These are phyloP conservation scores for Phytophthora macrochlamydospora DNA, from an alignment of 352 stramenopile species.

Conservation along the genomic window DNA sequence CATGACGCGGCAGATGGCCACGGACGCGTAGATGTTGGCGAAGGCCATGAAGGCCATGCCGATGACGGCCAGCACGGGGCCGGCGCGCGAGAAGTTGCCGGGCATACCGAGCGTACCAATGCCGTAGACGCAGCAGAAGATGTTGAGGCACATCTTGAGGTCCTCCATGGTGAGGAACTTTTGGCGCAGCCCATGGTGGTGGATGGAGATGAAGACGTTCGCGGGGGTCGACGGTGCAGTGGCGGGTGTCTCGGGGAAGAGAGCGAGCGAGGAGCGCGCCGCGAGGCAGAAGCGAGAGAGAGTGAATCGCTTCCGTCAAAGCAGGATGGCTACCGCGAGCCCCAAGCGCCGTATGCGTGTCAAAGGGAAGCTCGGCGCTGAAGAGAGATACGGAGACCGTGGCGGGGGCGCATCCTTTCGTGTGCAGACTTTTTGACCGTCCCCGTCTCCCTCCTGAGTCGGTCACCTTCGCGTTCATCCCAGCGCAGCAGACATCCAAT, in stretches of 20 bases:
- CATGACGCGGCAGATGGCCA: slow-evolving; percentile 37
- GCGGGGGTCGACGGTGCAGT: background rate
- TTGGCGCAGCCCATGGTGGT: slow-evolving; percentile 18
- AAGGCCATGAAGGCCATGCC: slow-evolving; percentile 45
- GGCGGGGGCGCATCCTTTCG: slow-evolving; percentile 14
- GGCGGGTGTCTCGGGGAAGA: background rate
- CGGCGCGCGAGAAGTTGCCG: slow-evolving; percentile 24
- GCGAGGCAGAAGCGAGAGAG: slow-evolving; percentile 12
- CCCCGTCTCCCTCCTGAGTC: background rate
- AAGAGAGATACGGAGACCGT: slow-evolving; percentile 23
- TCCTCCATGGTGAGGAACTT: slow-evolving; percentile 24
- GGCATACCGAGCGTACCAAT: slow-evolving; percentile 30
- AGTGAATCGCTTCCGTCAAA: background rate
- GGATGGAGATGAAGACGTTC: background rate
- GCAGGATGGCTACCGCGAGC: background rate
- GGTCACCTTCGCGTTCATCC: slow-evolving; percentile 9
- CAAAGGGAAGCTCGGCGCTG: background rate
- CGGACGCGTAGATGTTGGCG: slow-evolving; percentile 44
- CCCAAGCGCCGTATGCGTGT: slow-evolving; percentile 1
- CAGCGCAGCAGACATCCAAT: slow-evolving; percentile 21
- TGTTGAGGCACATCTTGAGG: slow-evolving; percentile 28
- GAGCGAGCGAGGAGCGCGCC: background rate
- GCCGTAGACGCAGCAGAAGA: slow-evolving; percentile 31
- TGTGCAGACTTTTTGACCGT: background rate
- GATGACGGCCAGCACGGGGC: slow-evolving; percentile 27